A percentile compares a stretch with the other conserved stretches of the same genome.
These are phyloP conservation scores for Aphanomyces cochlioides DNA, from an alignment of 352 stramenopile species.

Conservation along the genomic window DNA sequence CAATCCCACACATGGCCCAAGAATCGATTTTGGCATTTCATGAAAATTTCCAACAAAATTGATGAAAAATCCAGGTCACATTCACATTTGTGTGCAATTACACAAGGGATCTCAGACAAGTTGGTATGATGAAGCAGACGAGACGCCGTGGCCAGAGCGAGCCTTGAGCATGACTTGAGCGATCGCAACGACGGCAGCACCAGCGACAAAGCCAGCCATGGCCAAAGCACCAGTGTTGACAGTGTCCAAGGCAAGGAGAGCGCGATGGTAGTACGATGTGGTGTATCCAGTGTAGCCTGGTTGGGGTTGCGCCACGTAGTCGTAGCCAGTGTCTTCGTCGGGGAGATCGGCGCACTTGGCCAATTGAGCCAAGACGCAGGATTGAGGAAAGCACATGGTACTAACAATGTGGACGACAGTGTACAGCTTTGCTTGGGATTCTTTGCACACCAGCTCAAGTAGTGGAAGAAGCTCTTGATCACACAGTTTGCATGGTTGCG, in stretches of 20 bases:
- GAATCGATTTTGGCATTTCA: not conserved
- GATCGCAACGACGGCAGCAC: not conserved
- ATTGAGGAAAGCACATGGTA: too few species aligned
- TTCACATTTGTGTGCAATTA: not conserved
- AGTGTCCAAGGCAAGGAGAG: not conserved
- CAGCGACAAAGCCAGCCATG: conserved; percentile 5
- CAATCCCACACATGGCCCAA: conserved; percentile 41
- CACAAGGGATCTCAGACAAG: not conserved
- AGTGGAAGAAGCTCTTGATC: conserved; percentile 17
- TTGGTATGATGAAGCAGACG: not conserved
- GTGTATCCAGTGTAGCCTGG: not conserved
- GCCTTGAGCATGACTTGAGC: conserved; percentile 6
- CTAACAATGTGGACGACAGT: too few species aligned
- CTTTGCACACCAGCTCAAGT: not conserved
- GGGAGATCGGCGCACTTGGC: too few species aligned
- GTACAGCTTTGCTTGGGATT: not conserved
- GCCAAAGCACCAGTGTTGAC: not conserved
- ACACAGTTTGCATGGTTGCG: conserved; percentile 18
- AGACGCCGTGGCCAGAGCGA: not conserved
- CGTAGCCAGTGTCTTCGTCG: too few species aligned
- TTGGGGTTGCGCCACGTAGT: not conserved
- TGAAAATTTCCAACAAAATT: not conserved
- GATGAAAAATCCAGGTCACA: not conserved
- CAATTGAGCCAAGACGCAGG: too few species aligned
- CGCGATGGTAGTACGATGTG: not conserved